Evolutionary conservation across 1,284 basidiomycete genomes (phyloP).

Genomic region (Spongiforma sp.): DNA sequence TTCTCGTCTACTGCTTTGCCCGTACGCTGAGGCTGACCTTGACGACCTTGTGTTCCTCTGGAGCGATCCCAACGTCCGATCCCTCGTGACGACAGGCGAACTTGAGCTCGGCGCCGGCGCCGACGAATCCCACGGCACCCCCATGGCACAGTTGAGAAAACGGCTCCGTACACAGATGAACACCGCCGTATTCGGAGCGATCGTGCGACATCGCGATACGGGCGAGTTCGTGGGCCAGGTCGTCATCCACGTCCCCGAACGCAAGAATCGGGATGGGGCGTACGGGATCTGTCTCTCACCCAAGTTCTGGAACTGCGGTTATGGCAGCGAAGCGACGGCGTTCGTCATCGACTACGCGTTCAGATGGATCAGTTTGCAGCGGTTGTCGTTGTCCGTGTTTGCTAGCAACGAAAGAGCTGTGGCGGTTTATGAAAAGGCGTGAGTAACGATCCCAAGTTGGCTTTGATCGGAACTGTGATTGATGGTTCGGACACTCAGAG

Average conservation of each 20-base stretch:
- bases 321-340: conserved; percentile 39
- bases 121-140: no score
- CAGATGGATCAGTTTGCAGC: conserved; percentile 38
- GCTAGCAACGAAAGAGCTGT: conserved; percentile 38
- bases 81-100: conserved; percentile 35
- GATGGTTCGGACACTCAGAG: conserved; percentile 18
- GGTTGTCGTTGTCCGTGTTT: conserved; percentile 38
- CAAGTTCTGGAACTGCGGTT: conserved; percentile 39
- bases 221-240: conserved; percentile 44
- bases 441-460: conserved; percentile 16
- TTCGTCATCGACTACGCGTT: conserved; percentile 42
- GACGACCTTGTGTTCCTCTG: conserved; percentile 38
- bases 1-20: conserved; percentile 36
- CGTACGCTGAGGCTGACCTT: conserved; percentile 39
- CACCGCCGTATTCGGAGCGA: conserved; percentile 36
- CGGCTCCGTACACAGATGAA: conserved; percentile 35
- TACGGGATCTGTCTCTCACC: conserved; percentile 38
- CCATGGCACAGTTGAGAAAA: conserved; percentile 29
- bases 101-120: no score
- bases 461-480: neutral
- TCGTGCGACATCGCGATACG: conserved; percentile 40
- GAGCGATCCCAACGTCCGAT: conserved; percentile 41
- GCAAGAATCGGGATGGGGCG: conserved; percentile 36
- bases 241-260: conserved; percentile 33
- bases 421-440: conserved; percentile 41